Conservation (phyloP, 768 basidiomycete genomes). For the Pleurotus salmoneostramineus region DNA sequence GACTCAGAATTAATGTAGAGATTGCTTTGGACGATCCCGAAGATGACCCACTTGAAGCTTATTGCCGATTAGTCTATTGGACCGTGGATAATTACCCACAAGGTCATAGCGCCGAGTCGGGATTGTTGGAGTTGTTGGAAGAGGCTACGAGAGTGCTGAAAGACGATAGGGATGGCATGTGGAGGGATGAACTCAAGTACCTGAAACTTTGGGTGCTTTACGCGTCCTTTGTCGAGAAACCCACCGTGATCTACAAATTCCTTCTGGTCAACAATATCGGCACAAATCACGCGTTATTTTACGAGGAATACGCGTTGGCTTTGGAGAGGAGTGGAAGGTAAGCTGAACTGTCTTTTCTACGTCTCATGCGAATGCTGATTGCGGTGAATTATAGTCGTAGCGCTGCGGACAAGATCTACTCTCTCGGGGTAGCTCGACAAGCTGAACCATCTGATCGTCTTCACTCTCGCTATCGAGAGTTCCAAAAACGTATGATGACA, state of each 20-base stretch:
- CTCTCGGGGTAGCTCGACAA: constrained; percentile 82
- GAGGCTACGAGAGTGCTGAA: constrained; percentile 86
- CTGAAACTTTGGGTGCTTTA: constrained; percentile 94
- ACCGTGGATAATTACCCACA: constrained; percentile 93
- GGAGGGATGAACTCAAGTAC: constrained; percentile 80
- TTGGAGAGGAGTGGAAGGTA: constrained; percentile 83
- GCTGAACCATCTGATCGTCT: constrained; percentile 81
- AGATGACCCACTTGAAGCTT: constrained; percentile 81
- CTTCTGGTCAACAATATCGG: constrained; percentile 91
- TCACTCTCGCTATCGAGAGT: constrained; percentile 73
- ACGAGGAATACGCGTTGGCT: constrained; percentile 88
- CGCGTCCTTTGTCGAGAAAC: constrained; percentile 87
- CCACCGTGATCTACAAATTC: constrained; percentile 86
- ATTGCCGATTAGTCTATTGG: constrained; percentile 85
- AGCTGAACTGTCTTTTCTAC: constrained; percentile 13
- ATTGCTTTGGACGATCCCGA: constrained; percentile 79
- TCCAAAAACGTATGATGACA: constrained; percentile 89
- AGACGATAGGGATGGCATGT: constrained; percentile 67
- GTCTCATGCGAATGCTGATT: too few relatives aligned
- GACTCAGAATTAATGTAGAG: constrained; percentile 70
- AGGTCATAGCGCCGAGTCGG: constrained; percentile 84
- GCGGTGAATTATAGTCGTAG: constrained; percentile 49
- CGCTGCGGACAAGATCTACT: constrained; percentile 87
- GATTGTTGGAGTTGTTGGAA: constrained; percentile 89
- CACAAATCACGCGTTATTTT: constrained; percentile 71